phyloP scores from a whole-genome alignment of 2,329 filamentous ascomycete species.

The Hirsutella minnesotensis region DNA sequence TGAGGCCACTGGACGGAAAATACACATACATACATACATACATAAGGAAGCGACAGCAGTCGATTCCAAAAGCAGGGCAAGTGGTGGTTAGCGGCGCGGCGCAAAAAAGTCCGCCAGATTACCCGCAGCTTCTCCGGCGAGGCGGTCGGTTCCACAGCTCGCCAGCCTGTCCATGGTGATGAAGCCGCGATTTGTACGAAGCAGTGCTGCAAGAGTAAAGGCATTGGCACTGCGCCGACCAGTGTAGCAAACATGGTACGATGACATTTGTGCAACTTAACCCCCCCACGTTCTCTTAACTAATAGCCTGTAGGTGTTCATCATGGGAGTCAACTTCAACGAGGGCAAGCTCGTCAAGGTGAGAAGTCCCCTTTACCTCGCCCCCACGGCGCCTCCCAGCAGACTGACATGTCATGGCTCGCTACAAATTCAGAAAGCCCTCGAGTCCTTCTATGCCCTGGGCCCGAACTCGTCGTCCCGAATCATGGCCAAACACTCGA shows the following conservation, averaged over 20 bases:
- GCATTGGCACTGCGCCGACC: too few species aligned
- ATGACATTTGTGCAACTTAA: background rate
- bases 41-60: too few species aligned
- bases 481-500: conserved; percentile 79
- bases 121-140: conserved; percentile 16
- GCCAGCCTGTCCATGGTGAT: background rate
- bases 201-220: background rate
- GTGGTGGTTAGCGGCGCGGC: too few species aligned
- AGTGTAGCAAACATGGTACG: conserved; percentile 9
- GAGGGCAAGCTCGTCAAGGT: conserved; percentile 77
- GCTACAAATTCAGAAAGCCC: conserved; percentile 43
- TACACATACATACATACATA: too few species aligned
- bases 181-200: background rate
- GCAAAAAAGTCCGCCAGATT: conserved; percentile 6
- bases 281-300: too few species aligned
- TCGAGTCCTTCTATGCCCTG: conserved; percentile 79
- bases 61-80: too few species aligned
- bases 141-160: background rate
- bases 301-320: conserved; percentile 70
- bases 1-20: too few species aligned
- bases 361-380: conserved; percentile 16
- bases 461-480: conserved; percentile 57
- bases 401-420: background rate
- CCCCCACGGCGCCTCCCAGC: background rate
- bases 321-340: conserved; percentile 76